phyloP scores from a whole-genome alignment of 1,139 yeast genomes.

The Candida gigantensis region DNA sequence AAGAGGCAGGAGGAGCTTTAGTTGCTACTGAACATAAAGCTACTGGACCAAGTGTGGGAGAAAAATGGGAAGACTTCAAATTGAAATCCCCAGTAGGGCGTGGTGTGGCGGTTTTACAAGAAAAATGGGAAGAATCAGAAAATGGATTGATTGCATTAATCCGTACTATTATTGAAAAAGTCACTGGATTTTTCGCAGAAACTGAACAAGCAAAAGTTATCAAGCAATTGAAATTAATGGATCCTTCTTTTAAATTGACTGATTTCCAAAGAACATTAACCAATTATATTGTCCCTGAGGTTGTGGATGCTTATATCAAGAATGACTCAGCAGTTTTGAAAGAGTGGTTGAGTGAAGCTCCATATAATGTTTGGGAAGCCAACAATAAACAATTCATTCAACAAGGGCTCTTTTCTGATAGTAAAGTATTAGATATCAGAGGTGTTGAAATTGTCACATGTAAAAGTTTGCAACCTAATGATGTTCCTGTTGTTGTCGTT shows the following conservation, averaged over 20 bases:
- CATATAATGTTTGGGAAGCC: constrained; percentile 92
- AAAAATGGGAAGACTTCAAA: constrained; percentile 69
- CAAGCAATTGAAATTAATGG: constrained; percentile 83
- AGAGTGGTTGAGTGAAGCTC: constrained; percentile 95
- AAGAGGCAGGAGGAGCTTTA: constrained; percentile 82
- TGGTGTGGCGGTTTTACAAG: constrained; percentile 59
- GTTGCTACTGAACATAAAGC: constrained; percentile 83
- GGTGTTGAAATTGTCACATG: constrained; percentile 93
- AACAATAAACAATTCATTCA: constrained; percentile 91
- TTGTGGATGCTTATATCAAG: constrained; percentile 90
- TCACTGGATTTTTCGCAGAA: constrained; percentile 90
- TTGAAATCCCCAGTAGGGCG: constrained; percentile 72
- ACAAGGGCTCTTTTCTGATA: constrained; percentile 90
- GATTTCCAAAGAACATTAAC: constrained; percentile 83
- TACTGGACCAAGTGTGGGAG: constrained; percentile 66
- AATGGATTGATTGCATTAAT: constrained; percentile 84
- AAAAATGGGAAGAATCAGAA: constrained; percentile 91
- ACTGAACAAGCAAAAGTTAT: constrained; percentile 94
- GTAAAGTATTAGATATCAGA: constrained; percentile 88
- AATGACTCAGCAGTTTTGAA: constrained; percentile 85
- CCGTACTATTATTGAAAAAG: constrained; percentile 77
- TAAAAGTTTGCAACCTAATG: constrained; percentile 86
- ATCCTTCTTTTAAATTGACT: constrained; percentile 82
- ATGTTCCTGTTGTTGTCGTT: constrained; percentile 88
- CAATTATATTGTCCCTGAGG: constrained; percentile 92